These are phyloP conservation scores for Salix arbutifolia DNA, from an alignment of 345 rosid species.

Conservation along the genomic window DNA sequence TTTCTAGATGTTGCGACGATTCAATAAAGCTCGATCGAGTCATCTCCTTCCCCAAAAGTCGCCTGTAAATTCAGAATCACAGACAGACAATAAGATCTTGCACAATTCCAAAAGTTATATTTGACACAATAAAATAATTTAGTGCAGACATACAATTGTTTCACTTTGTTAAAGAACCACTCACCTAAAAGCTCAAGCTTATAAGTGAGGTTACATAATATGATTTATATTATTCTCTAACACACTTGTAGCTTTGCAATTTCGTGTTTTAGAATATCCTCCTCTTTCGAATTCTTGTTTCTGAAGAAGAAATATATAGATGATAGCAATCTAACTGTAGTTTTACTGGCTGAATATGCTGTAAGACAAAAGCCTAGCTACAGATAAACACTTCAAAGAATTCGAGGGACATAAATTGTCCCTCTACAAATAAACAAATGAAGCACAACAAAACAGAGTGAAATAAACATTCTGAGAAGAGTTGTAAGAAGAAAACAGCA, in stretches of 20 bases:
- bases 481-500: neutral
- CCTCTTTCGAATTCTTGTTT: constrained; percentile 50
- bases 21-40: constrained; percentile 60
- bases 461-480: neutral
- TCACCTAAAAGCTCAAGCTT: no score
- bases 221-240: no score
- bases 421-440: neutral
- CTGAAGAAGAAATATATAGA: constrained; percentile 16
- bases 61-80: constrained; percentile 38
- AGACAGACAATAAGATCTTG: neutral
- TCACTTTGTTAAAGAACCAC: neutral
- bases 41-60: constrained; percentile 64
- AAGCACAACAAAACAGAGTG: neutral
- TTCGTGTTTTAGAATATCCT: constrained; percentile 55
- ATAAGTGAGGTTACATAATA: no score
- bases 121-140: neutral
- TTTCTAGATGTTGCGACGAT: constrained; percentile 57
- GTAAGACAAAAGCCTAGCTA: constrained; percentile 1
- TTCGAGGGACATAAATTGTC: neutral
- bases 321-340: no score
- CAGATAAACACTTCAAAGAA: neutral
- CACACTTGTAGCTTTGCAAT: constrained; percentile 55
- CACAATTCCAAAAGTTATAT: neutral
- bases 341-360: neutral
- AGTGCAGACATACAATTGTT: constrained; percentile 57